Conservation (phyloP, 495 filamentous ascomycete genomes). For the Hypoxylon lenormandii region DNA sequence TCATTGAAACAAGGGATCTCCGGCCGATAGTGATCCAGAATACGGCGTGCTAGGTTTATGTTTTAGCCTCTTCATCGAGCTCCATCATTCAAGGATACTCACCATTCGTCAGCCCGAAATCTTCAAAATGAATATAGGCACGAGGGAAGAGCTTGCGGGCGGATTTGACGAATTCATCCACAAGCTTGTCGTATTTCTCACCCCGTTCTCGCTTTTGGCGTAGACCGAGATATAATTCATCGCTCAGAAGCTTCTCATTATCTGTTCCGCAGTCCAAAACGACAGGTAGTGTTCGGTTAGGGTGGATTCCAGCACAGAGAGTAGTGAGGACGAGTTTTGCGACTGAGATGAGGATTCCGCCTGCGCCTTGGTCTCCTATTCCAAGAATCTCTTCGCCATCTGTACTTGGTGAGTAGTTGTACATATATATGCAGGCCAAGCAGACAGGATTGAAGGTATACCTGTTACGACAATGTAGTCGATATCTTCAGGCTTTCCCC, state of each 20-base stretch:
- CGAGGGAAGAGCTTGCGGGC: slow-evolving; percentile 77
- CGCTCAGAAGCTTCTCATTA: slow-evolving; percentile 80
- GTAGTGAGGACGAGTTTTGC: slow-evolving; percentile 87
- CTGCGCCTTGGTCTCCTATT: slow-evolving; percentile 91
- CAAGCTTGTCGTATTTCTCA: slow-evolving; percentile 80
- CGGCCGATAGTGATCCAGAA: slow-evolving; percentile 78
- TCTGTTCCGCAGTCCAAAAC: slow-evolving; percentile 90
- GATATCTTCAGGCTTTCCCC: slow-evolving; percentile 76
- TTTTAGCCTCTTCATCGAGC: not conserved
- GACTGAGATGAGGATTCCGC: slow-evolving; percentile 84
- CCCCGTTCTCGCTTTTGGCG: slow-evolving; percentile 73
- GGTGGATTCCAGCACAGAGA: slow-evolving; percentile 85
- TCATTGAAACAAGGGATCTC: slow-evolving; percentile 89
- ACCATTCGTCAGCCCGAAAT: slow-evolving; percentile 70
- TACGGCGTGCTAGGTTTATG: slow-evolving; percentile 62
- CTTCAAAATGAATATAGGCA: slow-evolving; percentile 86
- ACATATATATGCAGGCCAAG: not conserved
- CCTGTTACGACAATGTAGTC: slow-evolving; percentile 92
- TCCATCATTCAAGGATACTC: slow-evolving; percentile 6
- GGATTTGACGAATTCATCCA: slow-evolving; percentile 76
- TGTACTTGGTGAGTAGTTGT: slow-evolving; percentile 19
- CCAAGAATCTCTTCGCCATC: slow-evolving; percentile 78
- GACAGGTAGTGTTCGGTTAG: slow-evolving; percentile 80
- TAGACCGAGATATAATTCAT: slow-evolving; percentile 84
- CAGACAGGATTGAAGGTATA: slow-evolving; percentile 27